Conservation (phyloP, 2,329 filamentous ascomycete genomes). For the Biscogniauxia marginata region DNA sequence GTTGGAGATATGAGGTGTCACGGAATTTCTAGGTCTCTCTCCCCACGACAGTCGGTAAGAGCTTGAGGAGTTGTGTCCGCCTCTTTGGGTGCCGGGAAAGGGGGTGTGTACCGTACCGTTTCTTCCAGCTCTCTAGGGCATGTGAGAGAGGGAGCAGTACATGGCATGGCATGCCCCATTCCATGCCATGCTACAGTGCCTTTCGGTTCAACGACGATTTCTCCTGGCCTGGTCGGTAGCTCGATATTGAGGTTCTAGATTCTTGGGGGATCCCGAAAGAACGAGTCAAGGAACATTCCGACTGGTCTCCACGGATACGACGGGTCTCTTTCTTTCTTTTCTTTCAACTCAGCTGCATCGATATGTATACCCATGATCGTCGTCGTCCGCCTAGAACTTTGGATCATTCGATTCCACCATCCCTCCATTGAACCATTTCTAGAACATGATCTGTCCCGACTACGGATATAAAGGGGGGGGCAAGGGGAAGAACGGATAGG, state of each 20-base stretch:
- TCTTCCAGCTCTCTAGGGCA: background rate
- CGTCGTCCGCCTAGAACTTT: no score
- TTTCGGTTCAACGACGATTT: background rate
- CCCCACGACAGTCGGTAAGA: background rate
- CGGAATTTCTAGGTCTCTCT: background rate
- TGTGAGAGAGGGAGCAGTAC: background rate
- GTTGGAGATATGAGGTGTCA: background rate
- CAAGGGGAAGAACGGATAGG: no score
- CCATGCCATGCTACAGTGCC: background rate
- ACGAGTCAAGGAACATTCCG: background rate
- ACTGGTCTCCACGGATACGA: background rate
- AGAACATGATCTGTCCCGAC: no score
- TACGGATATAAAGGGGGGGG: no score
- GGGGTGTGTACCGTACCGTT: background rate
- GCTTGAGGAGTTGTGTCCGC: background rate
- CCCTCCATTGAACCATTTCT: no score
- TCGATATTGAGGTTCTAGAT: background rate
- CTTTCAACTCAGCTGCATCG: no score
- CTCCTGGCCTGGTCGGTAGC: background rate
- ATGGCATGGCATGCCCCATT: background rate
- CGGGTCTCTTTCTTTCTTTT: background rate
- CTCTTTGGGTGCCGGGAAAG: background rate
- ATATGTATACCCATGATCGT: no score
- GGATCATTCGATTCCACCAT: no score
- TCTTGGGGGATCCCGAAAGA: background rate